Conservation (phyloP, 768 basidiomycete species). For the Boletus sensibilis region DNA sequence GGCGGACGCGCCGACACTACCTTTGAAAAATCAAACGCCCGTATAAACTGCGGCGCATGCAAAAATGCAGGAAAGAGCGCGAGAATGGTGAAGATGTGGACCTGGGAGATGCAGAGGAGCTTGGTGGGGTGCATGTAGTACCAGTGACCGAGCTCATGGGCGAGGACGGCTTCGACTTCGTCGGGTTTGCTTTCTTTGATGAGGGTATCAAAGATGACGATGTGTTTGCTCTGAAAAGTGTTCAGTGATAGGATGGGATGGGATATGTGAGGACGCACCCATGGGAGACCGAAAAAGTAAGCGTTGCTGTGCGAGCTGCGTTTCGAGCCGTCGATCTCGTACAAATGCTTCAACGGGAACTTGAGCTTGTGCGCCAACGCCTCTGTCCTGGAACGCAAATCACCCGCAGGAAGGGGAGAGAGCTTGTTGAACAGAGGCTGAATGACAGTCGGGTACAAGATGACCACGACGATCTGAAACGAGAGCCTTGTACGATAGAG, state of each 20-base stretch:
- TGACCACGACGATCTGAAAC: constrained; percentile 83
- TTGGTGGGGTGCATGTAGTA: constrained; percentile 89
- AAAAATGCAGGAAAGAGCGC: constrained; percentile 90
- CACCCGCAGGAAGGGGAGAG: constrained; percentile 76
- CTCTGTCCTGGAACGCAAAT: constrained; percentile 77
- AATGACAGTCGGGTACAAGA: constrained; percentile 82
- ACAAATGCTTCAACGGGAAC: constrained; percentile 92
- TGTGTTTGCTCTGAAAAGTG: constrained; percentile 74
- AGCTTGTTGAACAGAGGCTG: constrained; percentile 98
- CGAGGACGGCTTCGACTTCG: constrained; percentile 96
- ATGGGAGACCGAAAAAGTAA: constrained; percentile 98
- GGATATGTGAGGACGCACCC: constrained; percentile 54
- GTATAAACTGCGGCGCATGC: constrained; percentile 71
- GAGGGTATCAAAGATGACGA: constrained; percentile 96
- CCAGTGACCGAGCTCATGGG: constrained; percentile 98
- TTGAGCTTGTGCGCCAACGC: constrained; percentile 73
- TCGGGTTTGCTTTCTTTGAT: constrained; percentile 88
- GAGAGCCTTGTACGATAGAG: constrained; percentile 47
- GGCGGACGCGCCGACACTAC: constrained; percentile 64
- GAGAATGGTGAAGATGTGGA: constrained; percentile 86
- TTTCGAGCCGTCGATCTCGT: constrained; percentile 97
- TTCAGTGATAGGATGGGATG: neutral
- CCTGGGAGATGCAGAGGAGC: constrained; percentile 79
- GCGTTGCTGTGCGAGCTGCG: constrained; percentile 94
- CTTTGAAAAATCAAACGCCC: constrained; percentile 77